These are phyloP conservation scores for Ustilago bromivora DNA, from an alignment of 1,284 basidiomycete species.

Conservation along the genomic window DNA sequence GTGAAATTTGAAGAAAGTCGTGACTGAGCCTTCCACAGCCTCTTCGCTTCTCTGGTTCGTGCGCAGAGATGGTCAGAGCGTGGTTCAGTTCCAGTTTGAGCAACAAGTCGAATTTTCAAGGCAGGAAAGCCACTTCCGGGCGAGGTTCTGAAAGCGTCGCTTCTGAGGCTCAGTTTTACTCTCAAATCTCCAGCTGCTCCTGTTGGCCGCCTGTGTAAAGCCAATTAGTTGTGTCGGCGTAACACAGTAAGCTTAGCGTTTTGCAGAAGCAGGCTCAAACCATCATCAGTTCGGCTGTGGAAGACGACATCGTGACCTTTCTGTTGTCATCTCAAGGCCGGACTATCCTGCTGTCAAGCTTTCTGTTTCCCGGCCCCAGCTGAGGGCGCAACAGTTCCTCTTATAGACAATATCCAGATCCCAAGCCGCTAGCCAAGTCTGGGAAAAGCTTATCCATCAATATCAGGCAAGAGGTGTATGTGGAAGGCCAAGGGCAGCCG, in stretches of 20 bases:
- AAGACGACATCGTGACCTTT: background rate
- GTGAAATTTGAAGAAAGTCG: background rate
- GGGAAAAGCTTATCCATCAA: too few relatives aligned
- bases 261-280: background rate
- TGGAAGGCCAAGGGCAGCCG: too few relatives aligned
- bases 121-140: conserved; percentile 3
- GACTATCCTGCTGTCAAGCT: too few relatives aligned
- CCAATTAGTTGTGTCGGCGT: background rate
- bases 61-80: conserved; percentile 26
- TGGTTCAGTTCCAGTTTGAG: conserved; percentile 1
- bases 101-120: background rate
- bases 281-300: background rate
- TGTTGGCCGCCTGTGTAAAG: background rate
- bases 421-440: too few relatives aligned
- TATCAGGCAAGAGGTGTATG: too few relatives aligned
- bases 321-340: too few relatives aligned
- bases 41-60: conserved; percentile 12
- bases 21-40: conserved; percentile 17
- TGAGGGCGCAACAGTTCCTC: too few relatives aligned
- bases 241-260: background rate
- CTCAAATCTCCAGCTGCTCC: background rate
- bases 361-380: too few relatives aligned
- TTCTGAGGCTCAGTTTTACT: conserved; percentile 1
- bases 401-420: too few relatives aligned
- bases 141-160: conserved; percentile 1